phyloP scores from a whole-genome alignment of 306 rosid species.

The Quercus parvula region DNA sequence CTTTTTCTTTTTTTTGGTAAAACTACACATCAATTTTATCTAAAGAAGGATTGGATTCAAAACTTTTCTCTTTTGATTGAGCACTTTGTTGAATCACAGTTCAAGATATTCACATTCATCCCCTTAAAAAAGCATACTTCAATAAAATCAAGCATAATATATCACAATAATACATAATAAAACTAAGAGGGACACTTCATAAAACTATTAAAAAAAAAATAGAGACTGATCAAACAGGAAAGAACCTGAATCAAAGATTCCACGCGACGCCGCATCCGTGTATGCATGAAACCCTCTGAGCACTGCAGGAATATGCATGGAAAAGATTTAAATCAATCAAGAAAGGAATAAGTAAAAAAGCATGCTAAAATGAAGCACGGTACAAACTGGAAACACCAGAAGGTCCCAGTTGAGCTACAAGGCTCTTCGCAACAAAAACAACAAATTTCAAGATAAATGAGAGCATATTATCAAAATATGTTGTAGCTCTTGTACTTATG shows the following conservation, averaged over 20 bases:
- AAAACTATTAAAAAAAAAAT: conserved; percentile 3
- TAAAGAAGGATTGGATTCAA: background rate
- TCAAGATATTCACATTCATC: background rate
- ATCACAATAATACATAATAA: conserved; percentile 6
- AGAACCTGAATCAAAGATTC: conserved; percentile 89
- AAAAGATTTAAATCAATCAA: conserved; percentile 7
- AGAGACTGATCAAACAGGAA: conserved; percentile 7
- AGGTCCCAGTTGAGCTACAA: no score
- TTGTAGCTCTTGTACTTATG: background rate
- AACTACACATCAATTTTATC: background rate
- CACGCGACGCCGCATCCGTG: conserved; percentile 98
- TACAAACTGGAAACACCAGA: no score
- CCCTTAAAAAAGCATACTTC: background rate
- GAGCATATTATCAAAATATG: background rate
- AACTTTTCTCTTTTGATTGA: background rate
- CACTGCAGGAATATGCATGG: conserved; percentile 51
- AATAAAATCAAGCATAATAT: background rate
- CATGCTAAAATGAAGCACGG: background rate
- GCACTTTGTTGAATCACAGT: background rate
- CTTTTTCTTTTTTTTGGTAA: no score
- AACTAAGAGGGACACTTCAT: background rate
- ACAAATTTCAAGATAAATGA: background rate
- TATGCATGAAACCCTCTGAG: conserved; percentile 98
- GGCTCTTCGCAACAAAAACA: background rate
- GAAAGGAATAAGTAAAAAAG: background rate